Conservation (phyloP, 306 rosid genomes). For the Alnus glutinosa region DNA sequence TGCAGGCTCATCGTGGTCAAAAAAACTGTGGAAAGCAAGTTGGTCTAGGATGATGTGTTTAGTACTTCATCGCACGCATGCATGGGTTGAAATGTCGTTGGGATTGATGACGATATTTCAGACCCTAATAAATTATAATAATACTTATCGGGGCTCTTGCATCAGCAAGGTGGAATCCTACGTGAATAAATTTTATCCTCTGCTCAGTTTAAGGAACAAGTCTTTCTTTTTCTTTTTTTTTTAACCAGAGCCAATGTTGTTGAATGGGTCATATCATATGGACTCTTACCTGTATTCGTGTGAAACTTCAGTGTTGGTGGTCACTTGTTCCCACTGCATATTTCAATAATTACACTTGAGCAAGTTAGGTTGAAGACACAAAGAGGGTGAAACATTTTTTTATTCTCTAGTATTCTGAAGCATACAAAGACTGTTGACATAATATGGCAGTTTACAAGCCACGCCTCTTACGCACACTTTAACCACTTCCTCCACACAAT, state of each 20-base stretch:
- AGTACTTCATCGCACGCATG: constrained; percentile 20
- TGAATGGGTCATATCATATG: not conserved
- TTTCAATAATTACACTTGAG: not conserved
- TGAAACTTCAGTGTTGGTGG: not conserved
- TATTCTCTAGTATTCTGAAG: not conserved
- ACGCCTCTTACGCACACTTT: constrained; percentile 26
- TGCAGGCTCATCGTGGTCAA: constrained; percentile 14
- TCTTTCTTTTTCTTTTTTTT: not conserved
- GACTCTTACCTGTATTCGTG: not conserved
- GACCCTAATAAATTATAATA: not conserved
- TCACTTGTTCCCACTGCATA: not conserved
- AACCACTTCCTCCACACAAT: constrained; percentile 24
- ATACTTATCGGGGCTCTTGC: not conserved
- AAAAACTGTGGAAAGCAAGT: constrained; percentile 22
- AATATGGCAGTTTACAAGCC: not conserved
- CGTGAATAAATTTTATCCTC: not conserved
- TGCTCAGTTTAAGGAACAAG: no score
- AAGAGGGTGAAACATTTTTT: constrained; percentile 31
- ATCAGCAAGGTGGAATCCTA: constrained; percentile 28
- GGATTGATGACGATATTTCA: constrained; percentile 26
- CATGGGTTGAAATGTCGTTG: constrained; percentile 24
- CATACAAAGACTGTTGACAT: constrained; percentile 43
- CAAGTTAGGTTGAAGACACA: constrained; percentile 37
- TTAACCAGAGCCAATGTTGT: not conserved
- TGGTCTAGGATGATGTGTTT: constrained; percentile 30